Conservation (phyloP, 441 rosid species). For the Mallotus japonicus region DNA sequence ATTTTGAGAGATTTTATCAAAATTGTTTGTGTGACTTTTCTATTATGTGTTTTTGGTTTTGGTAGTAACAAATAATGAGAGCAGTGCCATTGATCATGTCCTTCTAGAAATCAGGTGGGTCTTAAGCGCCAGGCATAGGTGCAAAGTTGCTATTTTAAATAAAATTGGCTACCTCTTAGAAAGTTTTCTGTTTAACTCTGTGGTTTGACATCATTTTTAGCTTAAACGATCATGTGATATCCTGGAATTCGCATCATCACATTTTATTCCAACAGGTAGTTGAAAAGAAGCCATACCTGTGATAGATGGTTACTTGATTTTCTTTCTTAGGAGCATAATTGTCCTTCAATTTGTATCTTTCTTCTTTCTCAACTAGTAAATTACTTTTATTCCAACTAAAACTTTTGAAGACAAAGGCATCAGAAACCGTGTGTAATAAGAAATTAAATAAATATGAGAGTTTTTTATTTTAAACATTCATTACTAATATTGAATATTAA, state of each 20-base stretch:
- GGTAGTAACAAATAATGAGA: not conserved
- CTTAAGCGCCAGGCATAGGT: not conserved
- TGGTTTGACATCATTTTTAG: not conserved
- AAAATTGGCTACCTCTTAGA: not conserved
- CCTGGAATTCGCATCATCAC: not conserved
- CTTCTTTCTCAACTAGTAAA: not conserved
- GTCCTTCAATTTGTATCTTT: not conserved
- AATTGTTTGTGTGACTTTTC: not conserved
- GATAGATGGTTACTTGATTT: not conserved
- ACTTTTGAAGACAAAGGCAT: not conserved
- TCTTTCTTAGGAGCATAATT: not conserved
- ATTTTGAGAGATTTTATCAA: not conserved
- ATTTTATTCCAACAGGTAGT: not conserved
- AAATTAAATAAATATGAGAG: not conserved
- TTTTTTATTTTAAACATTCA: not conserved
- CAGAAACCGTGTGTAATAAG: not conserved
- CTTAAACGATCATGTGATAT: not conserved
- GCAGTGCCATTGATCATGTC: not conserved
- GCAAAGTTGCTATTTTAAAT: not conserved
- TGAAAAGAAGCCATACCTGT: not conserved
- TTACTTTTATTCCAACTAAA: not conserved
- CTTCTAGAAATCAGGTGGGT: not conserved
- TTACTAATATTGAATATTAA: not conserved
- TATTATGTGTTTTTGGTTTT: not conserved
- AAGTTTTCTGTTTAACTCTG: not conserved